phyloP scores from a whole-genome alignment of 805 yeast genomes.

The Lipomyces japonicus region DNA sequence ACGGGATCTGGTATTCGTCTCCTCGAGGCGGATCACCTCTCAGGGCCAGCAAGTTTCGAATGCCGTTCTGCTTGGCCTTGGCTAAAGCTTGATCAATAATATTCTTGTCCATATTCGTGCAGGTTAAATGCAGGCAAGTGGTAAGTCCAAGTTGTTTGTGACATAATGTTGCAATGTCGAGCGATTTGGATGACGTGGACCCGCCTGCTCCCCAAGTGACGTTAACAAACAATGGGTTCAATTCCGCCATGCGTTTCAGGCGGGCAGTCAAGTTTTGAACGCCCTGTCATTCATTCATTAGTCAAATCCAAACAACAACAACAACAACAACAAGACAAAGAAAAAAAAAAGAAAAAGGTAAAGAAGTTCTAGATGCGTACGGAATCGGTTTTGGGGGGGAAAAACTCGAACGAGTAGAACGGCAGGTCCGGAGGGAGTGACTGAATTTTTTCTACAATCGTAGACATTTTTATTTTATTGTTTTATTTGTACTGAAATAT shows the following conservation, averaged over 20 bases:
- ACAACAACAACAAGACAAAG: background rate
- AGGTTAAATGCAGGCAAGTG: slow-evolving; percentile 90
- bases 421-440: slow-evolving; percentile 50
- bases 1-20: slow-evolving; percentile 52
- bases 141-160: slow-evolving; percentile 75
- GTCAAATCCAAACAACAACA: too few relatives aligned
- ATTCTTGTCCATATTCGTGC: slow-evolving; percentile 81
- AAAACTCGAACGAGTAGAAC: slow-evolving; percentile 86
- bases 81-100: slow-evolving; percentile 76
- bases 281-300: slow-evolving; percentile 51
- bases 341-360: too few relatives aligned
- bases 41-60: slow-evolving; percentile 82
- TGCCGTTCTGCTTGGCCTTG: slow-evolving; percentile 70
- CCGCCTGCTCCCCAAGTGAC: slow-evolving; percentile 99
- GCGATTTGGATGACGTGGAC: slow-evolving; percentile 78
- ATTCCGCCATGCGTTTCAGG: slow-evolving; percentile 78
- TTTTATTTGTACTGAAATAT: too few relatives aligned
- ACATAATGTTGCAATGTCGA: slow-evolving; percentile 76
- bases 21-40: slow-evolving; percentile 95
- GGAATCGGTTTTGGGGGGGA: slow-evolving; percentile 92
- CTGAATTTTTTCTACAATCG: slow-evolving; percentile 47
- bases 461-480: slow-evolving; percentile 21
- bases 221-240: slow-evolving; percentile 86
- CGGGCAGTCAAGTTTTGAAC: slow-evolving; percentile 79
- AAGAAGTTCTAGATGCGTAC: slow-evolving; percentile 33